Evolutionary conservation across 2,329 filamentous ascomycete species (phyloP).

Genomic region (Chrysosphaeria jannelii): DNA sequence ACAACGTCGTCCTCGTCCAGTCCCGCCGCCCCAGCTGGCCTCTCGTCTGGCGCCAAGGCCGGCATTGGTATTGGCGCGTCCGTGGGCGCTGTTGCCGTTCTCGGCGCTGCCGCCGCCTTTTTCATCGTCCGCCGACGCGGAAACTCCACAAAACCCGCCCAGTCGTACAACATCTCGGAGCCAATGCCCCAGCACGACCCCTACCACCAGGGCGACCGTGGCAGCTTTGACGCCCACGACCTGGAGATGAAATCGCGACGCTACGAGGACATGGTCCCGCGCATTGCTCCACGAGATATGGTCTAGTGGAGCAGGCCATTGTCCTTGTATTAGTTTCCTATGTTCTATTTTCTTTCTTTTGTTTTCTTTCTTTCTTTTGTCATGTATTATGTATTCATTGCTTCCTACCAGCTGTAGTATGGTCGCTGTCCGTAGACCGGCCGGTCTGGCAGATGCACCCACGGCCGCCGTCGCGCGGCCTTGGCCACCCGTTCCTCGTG

Average conservation of each 20-base stretch:
- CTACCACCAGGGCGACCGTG: slow-evolving; percentile 10
- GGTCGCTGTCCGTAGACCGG: slow-evolving; percentile 60
- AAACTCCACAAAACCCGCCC: neutral
- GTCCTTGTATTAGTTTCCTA: neutral
- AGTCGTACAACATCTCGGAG: slow-evolving; percentile 14
- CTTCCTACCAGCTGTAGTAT: slow-evolving; percentile 61
- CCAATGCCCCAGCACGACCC: slow-evolving; percentile 19
- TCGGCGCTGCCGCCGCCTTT: slow-evolving; percentile 2
- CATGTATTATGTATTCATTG: neutral
- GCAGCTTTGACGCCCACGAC: slow-evolving; percentile 12
- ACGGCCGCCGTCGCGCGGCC: slow-evolving; percentile 44
- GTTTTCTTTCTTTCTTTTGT: neutral
- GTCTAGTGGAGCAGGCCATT: slow-evolving; percentile 4
- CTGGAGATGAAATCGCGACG: slow-evolving; percentile 20
- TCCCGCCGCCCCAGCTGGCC: slow-evolving; percentile 1
- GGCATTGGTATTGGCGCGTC: slow-evolving; percentile 5
- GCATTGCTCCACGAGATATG: slow-evolving; percentile 15
- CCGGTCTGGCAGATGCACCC: slow-evolving; percentile 68
- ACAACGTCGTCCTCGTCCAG: neutral
- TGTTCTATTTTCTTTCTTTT: slow-evolving; percentile 1
- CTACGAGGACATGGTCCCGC: slow-evolving; percentile 26
- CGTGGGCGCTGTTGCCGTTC: slow-evolving; percentile 4
- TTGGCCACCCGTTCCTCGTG: slow-evolving; percentile 51
- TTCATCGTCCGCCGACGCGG: slow-evolving; percentile 4
- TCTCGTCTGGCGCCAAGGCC: slow-evolving; percentile 4